phyloP scores from a whole-genome alignment of 1,284 basidiomycete genomes.

The Cutaneotrichosporon cutaneum region DNA sequence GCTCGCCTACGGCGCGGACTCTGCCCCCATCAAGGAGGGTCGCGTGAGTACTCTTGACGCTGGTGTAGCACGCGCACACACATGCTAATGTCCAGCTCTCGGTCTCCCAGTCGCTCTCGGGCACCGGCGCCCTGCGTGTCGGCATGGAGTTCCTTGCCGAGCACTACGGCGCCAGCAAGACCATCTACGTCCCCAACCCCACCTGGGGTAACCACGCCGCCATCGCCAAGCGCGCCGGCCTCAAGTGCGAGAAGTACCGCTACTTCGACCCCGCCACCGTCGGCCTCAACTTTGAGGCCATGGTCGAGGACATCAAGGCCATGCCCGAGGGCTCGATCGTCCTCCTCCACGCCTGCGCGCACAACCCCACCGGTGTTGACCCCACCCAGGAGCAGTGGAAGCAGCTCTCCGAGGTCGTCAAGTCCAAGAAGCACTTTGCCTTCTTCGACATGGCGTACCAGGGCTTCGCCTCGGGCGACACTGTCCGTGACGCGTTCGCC shows the following conservation, averaged over 20 bases:
- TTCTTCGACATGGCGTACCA: slow-evolving; percentile 81
- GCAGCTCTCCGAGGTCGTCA: slow-evolving; percentile 81
- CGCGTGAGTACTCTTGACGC: slow-evolving; percentile 60
- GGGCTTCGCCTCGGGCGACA: slow-evolving; percentile 87
- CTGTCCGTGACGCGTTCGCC: slow-evolving; percentile 88
- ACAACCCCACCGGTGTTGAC: slow-evolving; percentile 94
- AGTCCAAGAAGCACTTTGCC: slow-evolving; percentile 59
- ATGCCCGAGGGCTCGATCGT: slow-evolving; percentile 57
- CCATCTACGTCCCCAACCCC: slow-evolving; percentile 87
- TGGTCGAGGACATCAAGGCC: slow-evolving; percentile 76
- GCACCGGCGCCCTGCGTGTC: slow-evolving; percentile 94
- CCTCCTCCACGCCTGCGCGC: slow-evolving; percentile 62
- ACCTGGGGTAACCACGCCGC: slow-evolving; percentile 97
- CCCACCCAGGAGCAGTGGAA: slow-evolving; percentile 92
- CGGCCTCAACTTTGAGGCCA: slow-evolving; percentile 85
- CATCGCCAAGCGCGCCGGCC: slow-evolving; percentile 66
- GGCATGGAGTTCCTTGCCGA: slow-evolving; percentile 84
- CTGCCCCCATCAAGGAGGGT: slow-evolving; percentile 69
- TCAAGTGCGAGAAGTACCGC: slow-evolving; percentile 83
- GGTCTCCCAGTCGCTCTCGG: slow-evolving; percentile 93
- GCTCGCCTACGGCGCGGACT: slow-evolving; percentile 87
- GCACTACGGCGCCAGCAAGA: slow-evolving; percentile 83
- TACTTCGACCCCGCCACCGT: slow-evolving; percentile 96
- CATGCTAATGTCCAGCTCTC: slow-evolving; percentile 64
- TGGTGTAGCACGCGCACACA: background rate